Evolutionary conservation across 108 stramenopile species (phyloP).

Genomic region (Stephanodiscus triporus): DNA sequence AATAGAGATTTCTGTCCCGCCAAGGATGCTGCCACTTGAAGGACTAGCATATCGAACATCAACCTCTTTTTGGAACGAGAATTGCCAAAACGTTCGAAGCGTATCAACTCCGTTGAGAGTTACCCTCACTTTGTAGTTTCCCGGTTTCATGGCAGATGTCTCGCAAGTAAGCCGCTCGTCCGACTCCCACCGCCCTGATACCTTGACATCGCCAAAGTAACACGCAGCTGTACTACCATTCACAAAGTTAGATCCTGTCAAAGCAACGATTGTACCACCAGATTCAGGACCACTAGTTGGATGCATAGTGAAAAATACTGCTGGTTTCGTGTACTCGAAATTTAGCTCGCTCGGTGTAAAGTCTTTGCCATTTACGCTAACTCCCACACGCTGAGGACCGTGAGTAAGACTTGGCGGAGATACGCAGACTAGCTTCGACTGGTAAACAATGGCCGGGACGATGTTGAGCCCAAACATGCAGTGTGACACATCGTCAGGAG

Average conservation of each 20-base stretch:
- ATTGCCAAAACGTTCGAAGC: constrained; percentile 7
- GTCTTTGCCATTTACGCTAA: constrained; percentile 17
- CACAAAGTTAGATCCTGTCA: constrained; percentile 27
- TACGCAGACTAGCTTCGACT: constrained; percentile 7
- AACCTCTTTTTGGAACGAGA: constrained; percentile 17
- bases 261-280: constrained; percentile 18
- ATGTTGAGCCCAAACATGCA: constrained; percentile 20
- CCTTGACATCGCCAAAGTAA: constrained; percentile 25
- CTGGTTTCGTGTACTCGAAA: constrained; percentile 18
- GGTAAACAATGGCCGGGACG: constrained; percentile 7
- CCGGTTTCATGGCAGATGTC: constrained; percentile 31
- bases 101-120: constrained; percentile 35
- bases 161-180: constrained; percentile 28
- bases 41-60: constrained; percentile 27
- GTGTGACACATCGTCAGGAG: constrained; percentile 1
- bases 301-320: constrained; percentile 8
- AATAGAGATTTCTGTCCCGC: constrained; percentile 39
- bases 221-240: constrained; percentile 15
- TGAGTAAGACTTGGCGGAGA: constrained; percentile 7
- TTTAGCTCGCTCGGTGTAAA: constrained; percentile 13
- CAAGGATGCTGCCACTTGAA: constrained; percentile 25
- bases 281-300: constrained; percentile 22
- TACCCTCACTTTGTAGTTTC: constrained; percentile 25
- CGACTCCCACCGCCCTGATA: constrained; percentile 7
- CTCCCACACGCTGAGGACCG: constrained; percentile 19